A percentile compares a stretch with the other conserved stretches of the same genome.
Conservation (phyloP, 164 flowering plant species). For the Cinnamomum chago region DNA sequence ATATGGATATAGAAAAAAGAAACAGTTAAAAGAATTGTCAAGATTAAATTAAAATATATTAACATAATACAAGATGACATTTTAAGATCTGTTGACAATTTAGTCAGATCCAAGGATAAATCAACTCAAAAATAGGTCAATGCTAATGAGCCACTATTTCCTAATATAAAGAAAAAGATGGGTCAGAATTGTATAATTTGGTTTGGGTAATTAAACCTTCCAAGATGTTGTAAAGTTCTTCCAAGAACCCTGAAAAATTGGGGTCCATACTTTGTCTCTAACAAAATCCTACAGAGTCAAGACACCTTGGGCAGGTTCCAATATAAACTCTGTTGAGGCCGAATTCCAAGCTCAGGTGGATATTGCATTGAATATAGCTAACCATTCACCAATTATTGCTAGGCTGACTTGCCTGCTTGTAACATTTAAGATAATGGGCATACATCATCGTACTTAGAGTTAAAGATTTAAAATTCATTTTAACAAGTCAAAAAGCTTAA, state of each 20-base stretch:
- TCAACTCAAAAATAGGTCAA: background rate
- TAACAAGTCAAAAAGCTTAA: too few species aligned
- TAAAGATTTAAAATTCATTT: too few species aligned
- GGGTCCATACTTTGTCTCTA: background rate
- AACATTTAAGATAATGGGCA: too few species aligned
- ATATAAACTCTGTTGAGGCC: background rate
- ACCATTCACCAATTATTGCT: too few species aligned
- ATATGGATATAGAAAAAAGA: background rate
- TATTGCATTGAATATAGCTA: background rate
- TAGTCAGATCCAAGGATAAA: background rate
- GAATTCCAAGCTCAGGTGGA: background rate
- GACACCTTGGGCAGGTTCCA: background rate
- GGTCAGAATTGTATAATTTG: background rate
- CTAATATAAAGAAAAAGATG: background rate
- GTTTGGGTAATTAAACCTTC: background rate
- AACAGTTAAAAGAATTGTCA: background rate
- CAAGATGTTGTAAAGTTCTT: background rate
- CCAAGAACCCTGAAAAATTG: background rate
- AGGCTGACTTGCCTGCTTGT: too few species aligned
- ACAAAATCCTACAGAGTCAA: background rate
- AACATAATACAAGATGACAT: too few species aligned
- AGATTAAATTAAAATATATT: too few species aligned
- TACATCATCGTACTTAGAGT: too few species aligned
- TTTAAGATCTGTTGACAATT: background rate
- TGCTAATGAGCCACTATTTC: background rate